Percentiles rank a stretch among this genome's conserved stretches.
These are phyloP conservation scores for Ceratobasidium sp. DNA, from an alignment of 1,284 basidiomycete genomes.

Conservation along the genomic window DNA sequence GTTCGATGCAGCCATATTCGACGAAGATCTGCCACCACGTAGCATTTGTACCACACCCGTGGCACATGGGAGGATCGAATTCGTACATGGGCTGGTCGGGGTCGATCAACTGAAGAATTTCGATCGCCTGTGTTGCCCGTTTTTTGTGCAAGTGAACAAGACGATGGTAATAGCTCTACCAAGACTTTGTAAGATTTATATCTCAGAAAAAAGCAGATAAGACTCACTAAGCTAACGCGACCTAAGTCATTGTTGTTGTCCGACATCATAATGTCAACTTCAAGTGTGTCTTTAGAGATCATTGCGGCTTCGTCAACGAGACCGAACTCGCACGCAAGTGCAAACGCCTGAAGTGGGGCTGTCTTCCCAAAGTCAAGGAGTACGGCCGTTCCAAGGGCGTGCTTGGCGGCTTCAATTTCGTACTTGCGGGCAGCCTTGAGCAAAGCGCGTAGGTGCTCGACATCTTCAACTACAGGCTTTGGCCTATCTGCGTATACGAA, in stretches of 20 bases:
- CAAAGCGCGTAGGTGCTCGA: conserved; percentile 27
- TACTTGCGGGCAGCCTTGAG: conserved; percentile 35
- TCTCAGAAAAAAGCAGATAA: background rate
- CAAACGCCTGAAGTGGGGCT: conserved; percentile 41
- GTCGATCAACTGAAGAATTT: conserved; percentile 20
- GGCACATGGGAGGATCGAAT: conserved; percentile 32
- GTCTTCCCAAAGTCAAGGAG: conserved; percentile 39
- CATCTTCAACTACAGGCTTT: conserved; percentile 30
- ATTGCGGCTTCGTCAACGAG: conserved; percentile 32
- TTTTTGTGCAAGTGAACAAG: conserved; percentile 35
- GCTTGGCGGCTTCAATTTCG: conserved; percentile 31
- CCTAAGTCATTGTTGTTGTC: conserved; percentile 38
- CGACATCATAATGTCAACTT: conserved; percentile 40
- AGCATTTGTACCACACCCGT: conserved; percentile 38
- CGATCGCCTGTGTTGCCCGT: conserved; percentile 33
- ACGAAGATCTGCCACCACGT: conserved; percentile 44
- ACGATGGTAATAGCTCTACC: conserved; percentile 40
- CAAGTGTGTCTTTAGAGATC: conserved; percentile 41
- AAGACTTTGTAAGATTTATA: background rate
- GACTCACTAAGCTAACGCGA: conserved; percentile 34
- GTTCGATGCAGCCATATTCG: conserved; percentile 22
- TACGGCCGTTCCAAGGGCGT: conserved; percentile 38
- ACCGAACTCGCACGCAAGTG: conserved; percentile 40
- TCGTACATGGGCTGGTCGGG: conserved; percentile 38
- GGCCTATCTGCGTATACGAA: conserved; percentile 38